Evolutionary conservation across 257 asterid genomes (phyloP), one percentile per base, ranked within the genome.

Genomic region (Petunia axillaris): DNA sequence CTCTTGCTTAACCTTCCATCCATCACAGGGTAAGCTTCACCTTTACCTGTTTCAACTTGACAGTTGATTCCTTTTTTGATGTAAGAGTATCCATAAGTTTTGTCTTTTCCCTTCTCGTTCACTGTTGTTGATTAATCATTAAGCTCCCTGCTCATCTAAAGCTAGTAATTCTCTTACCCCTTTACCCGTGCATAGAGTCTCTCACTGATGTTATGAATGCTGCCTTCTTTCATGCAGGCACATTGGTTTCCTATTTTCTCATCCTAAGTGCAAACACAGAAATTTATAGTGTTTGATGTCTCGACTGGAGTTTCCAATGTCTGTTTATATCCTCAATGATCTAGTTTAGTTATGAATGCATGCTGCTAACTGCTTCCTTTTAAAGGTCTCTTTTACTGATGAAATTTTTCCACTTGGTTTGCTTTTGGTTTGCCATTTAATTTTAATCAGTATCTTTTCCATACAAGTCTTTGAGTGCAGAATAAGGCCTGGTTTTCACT

Each of bases 21-120:
- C 91, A 91, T 95, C 93, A 95, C 99, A 88, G 99, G 98, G 99
- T 95, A 93, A 83, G 98, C 95, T 71, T 25, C 77, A 35, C 35
- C 46, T 38, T 63, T 38, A 64, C 89, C 48, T 35, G 77, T 48
- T 48, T 48, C 60, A 71, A 48, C 35, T 50, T 48, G 59, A 48
- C 36, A 48, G 35, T 71, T 71, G 76, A 35, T 35, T n/a, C 44
- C 55, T 52, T 79, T 39, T 80, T 81, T 79, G 35, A 57, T 67
- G 4, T 52, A 52, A 48, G 77, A 71, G 60, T 40, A 50, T 71
- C 25, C 36, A 5, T 50, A 2, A 71, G 60, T 35, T 67, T 43
- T 35, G 52, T 11, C 25, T 35, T 64, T 50, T 50, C 25, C 3
- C 44, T 70, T 50, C 57, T 68, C n/a, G 16, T 70, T 71, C 44